phyloP scores from a whole-genome alignment of 352 stramenopile species.

The Pythium rhizo-oryzae region DNA sequence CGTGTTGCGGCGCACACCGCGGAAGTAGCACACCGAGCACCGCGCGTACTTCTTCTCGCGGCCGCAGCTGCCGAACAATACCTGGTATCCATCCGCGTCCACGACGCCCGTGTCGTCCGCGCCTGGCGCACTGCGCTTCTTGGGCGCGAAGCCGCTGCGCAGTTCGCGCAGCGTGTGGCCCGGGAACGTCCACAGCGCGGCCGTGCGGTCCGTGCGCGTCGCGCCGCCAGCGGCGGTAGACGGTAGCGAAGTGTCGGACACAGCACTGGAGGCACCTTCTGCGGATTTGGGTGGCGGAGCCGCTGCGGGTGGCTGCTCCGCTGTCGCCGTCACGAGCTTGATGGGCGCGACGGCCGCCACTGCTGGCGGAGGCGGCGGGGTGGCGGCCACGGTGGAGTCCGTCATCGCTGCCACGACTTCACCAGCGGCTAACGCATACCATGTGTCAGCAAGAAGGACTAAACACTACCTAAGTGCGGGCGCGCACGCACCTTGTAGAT shows the following conservation, averaged over 20 bases:
- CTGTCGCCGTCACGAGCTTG: not conserved
- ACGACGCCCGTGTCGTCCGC: conserved; percentile 20
- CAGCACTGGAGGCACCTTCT: not conserved
- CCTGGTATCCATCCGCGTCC: conserved; percentile 48
- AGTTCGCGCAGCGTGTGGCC: conserved; percentile 57
- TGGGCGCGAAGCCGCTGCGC: conserved; percentile 34
- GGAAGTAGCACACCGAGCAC: conserved; percentile 78
- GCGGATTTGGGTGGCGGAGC: too few relatives aligned
- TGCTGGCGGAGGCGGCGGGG: not conserved
- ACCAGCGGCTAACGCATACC: not conserved
- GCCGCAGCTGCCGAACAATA: conserved; percentile 68
- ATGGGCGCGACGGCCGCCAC: too few relatives aligned
- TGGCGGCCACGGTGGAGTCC: not conserved
- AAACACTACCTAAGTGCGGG: too few relatives aligned
- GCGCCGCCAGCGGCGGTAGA: not conserved
- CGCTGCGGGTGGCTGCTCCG: not conserved
- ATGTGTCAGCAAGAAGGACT: too few relatives aligned
- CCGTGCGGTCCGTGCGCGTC: conserved; percentile 40
- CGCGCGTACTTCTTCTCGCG: conserved; percentile 72
- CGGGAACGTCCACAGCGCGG: conserved; percentile 68
- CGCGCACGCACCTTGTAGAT: conserved; percentile 32
- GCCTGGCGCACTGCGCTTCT: conserved; percentile 9
- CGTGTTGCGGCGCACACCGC: conserved; percentile 65
- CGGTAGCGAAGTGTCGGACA: not conserved
- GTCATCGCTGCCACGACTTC: not conserved